phyloP scores from a whole-genome alignment of 169 alveolate species.

The Cardiosporidium cionae region DNA sequence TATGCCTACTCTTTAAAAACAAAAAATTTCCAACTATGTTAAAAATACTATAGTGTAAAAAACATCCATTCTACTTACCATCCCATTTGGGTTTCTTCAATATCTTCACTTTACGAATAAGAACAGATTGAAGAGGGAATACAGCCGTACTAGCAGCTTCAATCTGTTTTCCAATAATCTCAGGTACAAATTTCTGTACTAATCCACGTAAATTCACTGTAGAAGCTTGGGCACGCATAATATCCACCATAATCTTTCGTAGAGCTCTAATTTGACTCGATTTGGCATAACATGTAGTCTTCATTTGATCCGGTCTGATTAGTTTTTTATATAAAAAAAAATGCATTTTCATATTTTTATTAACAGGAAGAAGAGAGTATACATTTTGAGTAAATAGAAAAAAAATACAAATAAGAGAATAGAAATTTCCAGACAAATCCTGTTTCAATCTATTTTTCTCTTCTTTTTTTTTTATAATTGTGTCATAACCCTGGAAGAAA shows the following conservation, averaged over 20 bases:
- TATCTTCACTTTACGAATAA: slow-evolving; percentile 91
- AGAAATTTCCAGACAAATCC: too few species aligned
- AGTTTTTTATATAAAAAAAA: neutral
- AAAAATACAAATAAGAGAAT: too few species aligned
- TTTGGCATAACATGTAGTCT: slow-evolving; percentile 93
- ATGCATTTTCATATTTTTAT: too few species aligned
- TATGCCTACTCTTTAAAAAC: neutral
- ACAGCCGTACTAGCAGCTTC: slow-evolving; percentile 87
- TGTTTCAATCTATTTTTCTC: neutral
- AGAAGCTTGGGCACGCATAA: slow-evolving; percentile 87
- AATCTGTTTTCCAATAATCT: slow-evolving; percentile 89
- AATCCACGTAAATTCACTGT: slow-evolving; percentile 85
- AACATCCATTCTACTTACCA: slow-evolving; percentile 21
- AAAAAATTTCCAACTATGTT: neutral
- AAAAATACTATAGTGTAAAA: neutral
- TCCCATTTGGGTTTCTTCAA: slow-evolving; percentile 94
- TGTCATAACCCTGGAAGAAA: too few species aligned
- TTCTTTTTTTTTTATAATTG: neutral
- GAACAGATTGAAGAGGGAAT: slow-evolving; percentile 93
- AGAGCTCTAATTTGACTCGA: slow-evolving; percentile 86
- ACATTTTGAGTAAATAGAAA: too few species aligned
- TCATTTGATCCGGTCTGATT: slow-evolving; percentile 81
- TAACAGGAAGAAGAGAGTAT: neutral
- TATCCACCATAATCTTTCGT: slow-evolving; percentile 92
- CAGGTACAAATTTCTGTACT: slow-evolving; percentile 88